Conservation (phyloP, 345 rosid species). For the Citrus trifoliata region DNA sequence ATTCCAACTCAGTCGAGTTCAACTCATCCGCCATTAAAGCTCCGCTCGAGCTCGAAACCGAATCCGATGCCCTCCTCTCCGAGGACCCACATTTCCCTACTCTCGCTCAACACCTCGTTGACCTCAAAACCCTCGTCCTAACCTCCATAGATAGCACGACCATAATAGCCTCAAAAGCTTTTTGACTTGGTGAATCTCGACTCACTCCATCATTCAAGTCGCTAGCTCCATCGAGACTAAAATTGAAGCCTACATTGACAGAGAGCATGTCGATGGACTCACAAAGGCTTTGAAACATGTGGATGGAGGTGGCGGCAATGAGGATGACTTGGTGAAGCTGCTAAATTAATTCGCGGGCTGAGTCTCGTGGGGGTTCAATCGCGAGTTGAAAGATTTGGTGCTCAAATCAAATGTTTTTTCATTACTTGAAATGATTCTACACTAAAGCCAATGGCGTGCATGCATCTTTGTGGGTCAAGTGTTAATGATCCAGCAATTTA, state of each 20-base stretch:
- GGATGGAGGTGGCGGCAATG: neutral
- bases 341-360: slow-evolving; percentile 33
- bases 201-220: neutral
- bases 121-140: slow-evolving; percentile 40
- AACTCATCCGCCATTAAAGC: slow-evolving; percentile 45
- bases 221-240: no score
- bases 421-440: no score
- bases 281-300: slow-evolving; percentile 26
- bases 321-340: slow-evolving; percentile 37
- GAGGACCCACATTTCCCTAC: slow-evolving; percentile 46
- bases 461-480: no score
- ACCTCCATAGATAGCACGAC: slow-evolving; percentile 32
- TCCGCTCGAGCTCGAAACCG: slow-evolving; percentile 56
- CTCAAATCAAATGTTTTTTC: no score
- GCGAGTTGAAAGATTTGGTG: no score
- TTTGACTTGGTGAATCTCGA: slow-evolving; percentile 44
- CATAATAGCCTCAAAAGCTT: slow-evolving; percentile 32
- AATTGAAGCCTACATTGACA: no score
- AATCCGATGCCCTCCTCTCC: slow-evolving; percentile 50
- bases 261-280: slow-evolving; percentile 47
- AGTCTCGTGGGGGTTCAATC: no score
- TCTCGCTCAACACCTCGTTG: slow-evolving; percentile 34
- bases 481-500: no score
- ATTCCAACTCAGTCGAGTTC: slow-evolving; percentile 23
- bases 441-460: no score